Conservation (phyloP, 1,284 basidiomycete genomes). For the Ganoderma multipileum region DNA sequence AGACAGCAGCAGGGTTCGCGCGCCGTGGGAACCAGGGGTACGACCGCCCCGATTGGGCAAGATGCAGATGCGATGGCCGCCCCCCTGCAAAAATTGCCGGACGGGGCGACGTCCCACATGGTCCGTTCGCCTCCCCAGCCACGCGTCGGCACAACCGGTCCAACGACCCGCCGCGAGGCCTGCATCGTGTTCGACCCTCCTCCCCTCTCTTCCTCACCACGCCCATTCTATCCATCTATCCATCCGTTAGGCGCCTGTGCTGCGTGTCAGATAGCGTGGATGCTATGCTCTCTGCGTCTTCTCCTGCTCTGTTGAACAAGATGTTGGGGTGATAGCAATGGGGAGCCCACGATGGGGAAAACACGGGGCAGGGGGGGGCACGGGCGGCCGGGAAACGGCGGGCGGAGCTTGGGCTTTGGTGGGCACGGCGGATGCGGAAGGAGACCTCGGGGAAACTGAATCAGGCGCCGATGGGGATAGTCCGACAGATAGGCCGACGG, state of each 20-base stretch:
- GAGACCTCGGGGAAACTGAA: conserved; percentile 23
- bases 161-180: conserved; percentile 3
- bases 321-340: conserved; percentile 1
- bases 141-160: conserved; percentile 5
- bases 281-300: not conserved
- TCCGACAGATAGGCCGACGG: conserved; percentile 25
- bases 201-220: not conserved
- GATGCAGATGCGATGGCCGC: not conserved
- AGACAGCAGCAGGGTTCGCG: conserved; percentile 10
- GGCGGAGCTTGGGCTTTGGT: conserved; percentile 1
- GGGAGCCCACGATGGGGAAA: not conserved
- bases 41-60: conserved; percentile 1
- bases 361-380: conserved; percentile 7
- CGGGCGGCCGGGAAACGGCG: conserved; percentile 9
- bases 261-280: not conserved
- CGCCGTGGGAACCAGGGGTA: conserved; percentile 16
- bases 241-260: not conserved
- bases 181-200: not conserved
- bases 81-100: conserved; percentile 10
- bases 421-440: not conserved
- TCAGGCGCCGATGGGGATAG: conserved; percentile 20
- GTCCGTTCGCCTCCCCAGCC: conserved; percentile 3
- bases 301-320: not conserved
- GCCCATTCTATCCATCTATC: not conserved
- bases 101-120: conserved; percentile 19